Percentiles rank a stretch among this genome's conserved stretches.
Evolutionary conservation across 306 rosid species (phyloP).

Genomic region (Malus fusca): DNA sequence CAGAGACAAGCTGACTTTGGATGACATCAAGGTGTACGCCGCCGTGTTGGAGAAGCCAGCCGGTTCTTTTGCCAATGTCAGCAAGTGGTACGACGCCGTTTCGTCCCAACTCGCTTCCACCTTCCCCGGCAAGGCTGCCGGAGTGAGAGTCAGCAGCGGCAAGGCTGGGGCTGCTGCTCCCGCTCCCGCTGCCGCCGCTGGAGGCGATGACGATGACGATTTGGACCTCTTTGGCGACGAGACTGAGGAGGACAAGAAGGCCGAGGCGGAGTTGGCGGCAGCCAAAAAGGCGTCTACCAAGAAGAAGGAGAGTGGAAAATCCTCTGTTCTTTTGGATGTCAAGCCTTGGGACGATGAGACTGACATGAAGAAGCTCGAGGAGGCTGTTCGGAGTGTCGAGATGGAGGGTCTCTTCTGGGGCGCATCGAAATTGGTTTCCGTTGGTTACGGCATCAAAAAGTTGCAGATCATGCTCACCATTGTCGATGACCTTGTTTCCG

Average conservation of each 20-base stretch:
- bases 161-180: constrained; percentile 31
- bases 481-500: constrained; percentile 80
- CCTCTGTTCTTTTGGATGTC: constrained; percentile 81
- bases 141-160: constrained; percentile 44
- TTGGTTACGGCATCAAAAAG: constrained; percentile 90
- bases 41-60: constrained; percentile 53
- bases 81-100: constrained; percentile 61
- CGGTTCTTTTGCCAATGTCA: constrained; percentile 39
- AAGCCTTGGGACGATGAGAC: constrained; percentile 98
- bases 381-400: constrained; percentile 66
- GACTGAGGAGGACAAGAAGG: constrained; percentile 88
- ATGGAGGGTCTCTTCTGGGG: constrained; percentile 82
- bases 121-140: constrained; percentile 74
- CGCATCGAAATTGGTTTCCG: constrained; percentile 76
- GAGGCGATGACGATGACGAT: constrained; percentile 63
- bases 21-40: constrained; percentile 71
- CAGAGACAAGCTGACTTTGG: constrained; percentile 63
- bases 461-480: constrained; percentile 78
- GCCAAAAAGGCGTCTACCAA: constrained; percentile 59
- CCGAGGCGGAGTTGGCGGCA: constrained; percentile 77
- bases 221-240: constrained; percentile 89
- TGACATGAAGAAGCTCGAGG: constrained; percentile 92
- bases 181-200: constrained; percentile 46
- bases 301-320: constrained; percentile 94
- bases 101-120: constrained; percentile 52